Conservation (phyloP, 495 filamentous ascomycete species). For the Glonium stellatum region DNA sequence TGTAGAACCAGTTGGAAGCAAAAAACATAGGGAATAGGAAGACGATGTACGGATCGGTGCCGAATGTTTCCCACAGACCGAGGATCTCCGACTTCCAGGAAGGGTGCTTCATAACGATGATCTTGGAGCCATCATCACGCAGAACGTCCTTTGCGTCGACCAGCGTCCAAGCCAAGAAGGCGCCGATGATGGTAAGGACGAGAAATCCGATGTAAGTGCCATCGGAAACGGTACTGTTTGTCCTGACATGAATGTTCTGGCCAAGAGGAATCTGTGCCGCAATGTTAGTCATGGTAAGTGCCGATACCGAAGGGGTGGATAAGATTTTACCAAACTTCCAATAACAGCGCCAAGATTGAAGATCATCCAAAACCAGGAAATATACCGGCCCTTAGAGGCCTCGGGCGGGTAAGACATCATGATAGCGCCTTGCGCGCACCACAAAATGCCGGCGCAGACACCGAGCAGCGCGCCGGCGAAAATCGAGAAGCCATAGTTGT, state of each 20-base stretch:
- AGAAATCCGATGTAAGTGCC: slow-evolving; percentile 91
- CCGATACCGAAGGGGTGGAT: not conserved
- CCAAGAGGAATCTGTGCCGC: slow-evolving; percentile 60
- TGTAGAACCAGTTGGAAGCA: slow-evolving; percentile 41
- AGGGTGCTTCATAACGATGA: slow-evolving; percentile 83
- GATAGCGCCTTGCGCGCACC: slow-evolving; percentile 87
- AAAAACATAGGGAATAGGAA: slow-evolving; percentile 59
- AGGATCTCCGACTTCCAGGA: slow-evolving; percentile 62
- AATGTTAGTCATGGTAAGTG: not conserved
- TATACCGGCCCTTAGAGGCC: slow-evolving; percentile 74
- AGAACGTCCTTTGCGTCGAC: slow-evolving; percentile 69
- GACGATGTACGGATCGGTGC: slow-evolving; percentile 68
- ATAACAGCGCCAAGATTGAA: slow-evolving; percentile 92
- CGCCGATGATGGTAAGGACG: slow-evolving; percentile 74
- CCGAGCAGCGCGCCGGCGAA: slow-evolving; percentile 53
- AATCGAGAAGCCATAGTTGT: slow-evolving; percentile 50
- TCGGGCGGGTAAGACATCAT: slow-evolving; percentile 93
- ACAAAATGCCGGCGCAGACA: slow-evolving; percentile 77
- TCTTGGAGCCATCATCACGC: slow-evolving; percentile 72
- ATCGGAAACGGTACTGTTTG: slow-evolving; percentile 58
- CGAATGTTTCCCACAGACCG: slow-evolving; percentile 70
- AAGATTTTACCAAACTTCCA: slow-evolving; percentile 61
- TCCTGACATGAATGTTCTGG: slow-evolving; percentile 62
- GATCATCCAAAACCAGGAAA: slow-evolving; percentile 87
- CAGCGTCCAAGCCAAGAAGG: slow-evolving; percentile 63